phyloP scores from a whole-genome alignment of 495 filamentous ascomycete genomes.

The Aspergillus coremiiformis region DNA sequence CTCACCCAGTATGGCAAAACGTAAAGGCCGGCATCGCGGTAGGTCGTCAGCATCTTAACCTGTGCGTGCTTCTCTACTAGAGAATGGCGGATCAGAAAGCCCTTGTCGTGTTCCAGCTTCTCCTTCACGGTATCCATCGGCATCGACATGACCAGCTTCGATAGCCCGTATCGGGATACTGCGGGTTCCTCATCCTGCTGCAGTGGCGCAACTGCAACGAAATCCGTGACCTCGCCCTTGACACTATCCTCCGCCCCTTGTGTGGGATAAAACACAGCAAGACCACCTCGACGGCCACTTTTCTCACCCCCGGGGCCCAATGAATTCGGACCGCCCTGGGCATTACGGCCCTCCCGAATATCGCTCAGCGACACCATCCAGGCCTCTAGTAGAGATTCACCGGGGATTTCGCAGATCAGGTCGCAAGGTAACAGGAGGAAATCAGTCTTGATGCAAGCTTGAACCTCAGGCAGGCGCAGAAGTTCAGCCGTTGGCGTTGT shows the following conservation, averaged over 20 bases:
- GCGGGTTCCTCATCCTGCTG: conserved; percentile 39
- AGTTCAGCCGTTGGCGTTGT: conserved; percentile 84
- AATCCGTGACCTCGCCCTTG: conserved; percentile 89
- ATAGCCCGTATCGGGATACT: conserved; percentile 54
- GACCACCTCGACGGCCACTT: conserved; percentile 73
- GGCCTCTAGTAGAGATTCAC: conserved; percentile 70
- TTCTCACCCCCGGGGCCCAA: too few relatives aligned
- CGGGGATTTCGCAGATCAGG: conserved; percentile 82
- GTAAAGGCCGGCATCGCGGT: conserved; percentile 88
- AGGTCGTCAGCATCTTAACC: conserved; percentile 66
- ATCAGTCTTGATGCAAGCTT: conserved; percentile 64
- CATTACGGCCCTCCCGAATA: too few relatives aligned
- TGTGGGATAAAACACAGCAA: conserved; percentile 86
- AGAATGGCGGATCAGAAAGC: conserved; percentile 63
- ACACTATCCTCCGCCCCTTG: conserved; percentile 59
- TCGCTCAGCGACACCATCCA: conserved; percentile 81
- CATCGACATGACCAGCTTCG: conserved; percentile 62
- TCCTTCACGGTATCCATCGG: conserved; percentile 85
- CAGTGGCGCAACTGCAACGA: conserved; percentile 66
- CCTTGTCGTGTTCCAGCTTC: conserved; percentile 61
- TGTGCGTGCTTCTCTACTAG: conserved; percentile 64
- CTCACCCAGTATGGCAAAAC: conserved; percentile 88
- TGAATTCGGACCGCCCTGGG: too few relatives aligned
- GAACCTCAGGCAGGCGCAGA: conserved; percentile 71
- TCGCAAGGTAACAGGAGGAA: conserved; percentile 92